A percentile compares a stretch with the other conserved stretches of the same genome.
phyloP scores from a whole-genome alignment of 2,329 filamentous ascomycete species.

The Aspergillus pseudoglaucus region DNA sequence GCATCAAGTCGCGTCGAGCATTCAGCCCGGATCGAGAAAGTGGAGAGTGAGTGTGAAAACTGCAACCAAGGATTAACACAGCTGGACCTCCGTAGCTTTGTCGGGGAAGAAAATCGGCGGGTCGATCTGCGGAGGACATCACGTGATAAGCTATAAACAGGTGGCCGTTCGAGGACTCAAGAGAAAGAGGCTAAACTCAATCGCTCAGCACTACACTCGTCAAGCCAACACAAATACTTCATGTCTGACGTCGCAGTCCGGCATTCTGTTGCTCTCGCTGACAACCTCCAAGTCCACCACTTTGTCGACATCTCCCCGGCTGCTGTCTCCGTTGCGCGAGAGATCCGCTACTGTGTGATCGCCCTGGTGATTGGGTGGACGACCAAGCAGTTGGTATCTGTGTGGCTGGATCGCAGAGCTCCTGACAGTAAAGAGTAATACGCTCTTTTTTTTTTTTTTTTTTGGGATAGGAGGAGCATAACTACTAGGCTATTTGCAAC shows the following conservation, averaged over 20 bases:
- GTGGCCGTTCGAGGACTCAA: slow-evolving; percentile 12
- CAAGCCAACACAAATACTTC: background rate
- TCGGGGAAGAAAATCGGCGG: slow-evolving; percentile 5
- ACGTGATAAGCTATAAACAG: slow-evolving; percentile 14
- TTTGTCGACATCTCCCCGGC: slow-evolving; percentile 47
- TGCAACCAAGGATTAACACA: too few species aligned
- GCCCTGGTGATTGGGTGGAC: slow-evolving; percentile 45
- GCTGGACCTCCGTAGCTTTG: background rate
- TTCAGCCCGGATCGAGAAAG: background rate
- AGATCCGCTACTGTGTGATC: slow-evolving; percentile 46
- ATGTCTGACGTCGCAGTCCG: slow-evolving; percentile 39
- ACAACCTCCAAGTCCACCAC: slow-evolving; percentile 43
- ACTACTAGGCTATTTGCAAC: background rate
- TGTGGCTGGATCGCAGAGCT: slow-evolving; percentile 20
- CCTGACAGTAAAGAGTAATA: slow-evolving; percentile 10
- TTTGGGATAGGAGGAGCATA: background rate
- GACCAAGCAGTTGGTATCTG: slow-evolving; percentile 32
- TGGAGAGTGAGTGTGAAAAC: background rate
- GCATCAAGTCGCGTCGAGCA: slow-evolving; percentile 17
- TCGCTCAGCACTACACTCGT: background rate
- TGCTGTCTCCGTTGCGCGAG: slow-evolving; percentile 43
- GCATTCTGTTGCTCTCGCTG: slow-evolving; percentile 39
- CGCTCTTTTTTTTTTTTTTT: background rate
- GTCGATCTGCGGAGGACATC: slow-evolving; percentile 15
- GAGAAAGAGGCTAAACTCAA: too few species aligned